Conservation (phyloP, 208 protist species). For the Acanthamoeba royreba region DNA sequence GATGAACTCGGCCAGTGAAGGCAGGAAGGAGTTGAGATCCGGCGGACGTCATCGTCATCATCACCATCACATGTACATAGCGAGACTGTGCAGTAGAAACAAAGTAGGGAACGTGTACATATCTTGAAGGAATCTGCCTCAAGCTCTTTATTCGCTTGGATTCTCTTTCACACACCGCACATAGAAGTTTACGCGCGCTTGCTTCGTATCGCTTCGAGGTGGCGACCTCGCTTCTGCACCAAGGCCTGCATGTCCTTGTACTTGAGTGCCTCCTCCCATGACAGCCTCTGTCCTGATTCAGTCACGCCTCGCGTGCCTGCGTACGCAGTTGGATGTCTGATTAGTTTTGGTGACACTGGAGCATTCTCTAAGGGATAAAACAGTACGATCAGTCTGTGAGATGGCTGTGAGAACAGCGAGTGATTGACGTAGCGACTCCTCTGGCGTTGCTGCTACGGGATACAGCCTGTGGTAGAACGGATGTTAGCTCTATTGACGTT, state of each 20-base stretch:
- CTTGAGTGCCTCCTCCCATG: conserved; percentile 4
- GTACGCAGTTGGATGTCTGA: no score
- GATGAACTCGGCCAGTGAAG: background rate
- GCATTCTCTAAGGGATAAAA: no score
- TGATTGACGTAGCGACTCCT: background rate
- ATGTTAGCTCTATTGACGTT: background rate
- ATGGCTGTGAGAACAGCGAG: background rate
- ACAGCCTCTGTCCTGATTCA: background rate
- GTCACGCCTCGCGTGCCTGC: background rate
- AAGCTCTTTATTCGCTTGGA: no score
- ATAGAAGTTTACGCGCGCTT: no score
- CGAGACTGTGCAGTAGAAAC: no score
- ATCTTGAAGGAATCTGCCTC: no score
- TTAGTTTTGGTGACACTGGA: no score
- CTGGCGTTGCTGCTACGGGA: background rate
- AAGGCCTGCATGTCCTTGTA: background rate
- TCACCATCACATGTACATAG: no score
- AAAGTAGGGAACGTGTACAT: no score
- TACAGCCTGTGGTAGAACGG: background rate
- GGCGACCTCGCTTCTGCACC: background rate
- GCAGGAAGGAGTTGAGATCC: background rate
- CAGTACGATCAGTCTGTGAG: background rate
- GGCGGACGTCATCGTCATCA: no score
- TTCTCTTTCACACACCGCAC: no score
- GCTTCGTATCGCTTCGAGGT: background rate